Conservation (phyloP, 768 basidiomycete genomes). For the Mycena leptocephala region DNA sequence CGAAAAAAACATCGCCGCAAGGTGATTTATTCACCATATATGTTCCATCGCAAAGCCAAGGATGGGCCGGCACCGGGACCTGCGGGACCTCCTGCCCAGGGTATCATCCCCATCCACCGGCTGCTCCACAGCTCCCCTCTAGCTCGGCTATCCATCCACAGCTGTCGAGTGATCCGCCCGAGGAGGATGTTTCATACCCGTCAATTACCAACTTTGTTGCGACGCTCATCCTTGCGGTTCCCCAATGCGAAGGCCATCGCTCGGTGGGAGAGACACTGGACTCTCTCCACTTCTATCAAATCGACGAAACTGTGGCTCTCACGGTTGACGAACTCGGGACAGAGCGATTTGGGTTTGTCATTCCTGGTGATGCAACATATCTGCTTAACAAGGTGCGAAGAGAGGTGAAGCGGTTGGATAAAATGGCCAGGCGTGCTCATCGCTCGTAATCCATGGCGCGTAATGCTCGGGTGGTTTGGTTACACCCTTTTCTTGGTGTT, state of each 20-base stretch:
- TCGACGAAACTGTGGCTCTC: constrained; percentile 11
- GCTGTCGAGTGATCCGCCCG: too few relatives aligned
- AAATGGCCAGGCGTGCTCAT: not conserved
- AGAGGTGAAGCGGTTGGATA: constrained; percentile 13
- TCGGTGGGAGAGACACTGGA: not conserved
- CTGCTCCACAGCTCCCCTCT: too few relatives aligned
- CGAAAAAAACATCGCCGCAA: not conserved
- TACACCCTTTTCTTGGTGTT: not conserved
- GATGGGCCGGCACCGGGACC: too few relatives aligned
- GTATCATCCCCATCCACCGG: too few relatives aligned
- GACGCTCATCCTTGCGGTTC: not conserved
- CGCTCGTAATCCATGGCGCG: too few relatives aligned
- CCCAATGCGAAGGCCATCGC: not conserved
- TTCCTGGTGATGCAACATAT: constrained; percentile 18
- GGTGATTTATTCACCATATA: not conserved
- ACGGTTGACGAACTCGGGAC: not conserved
- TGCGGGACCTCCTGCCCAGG: too few relatives aligned
- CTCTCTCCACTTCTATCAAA: not conserved
- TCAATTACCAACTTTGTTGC: not conserved
- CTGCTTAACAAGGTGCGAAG: not conserved
- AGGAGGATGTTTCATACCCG: too few relatives aligned
- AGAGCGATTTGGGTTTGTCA: not conserved
- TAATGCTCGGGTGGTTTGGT: too few relatives aligned
- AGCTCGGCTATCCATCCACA: too few relatives aligned
- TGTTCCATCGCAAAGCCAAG: constrained; percentile 1